Base-by-base conservation (phyloP, 139 green algal genomes). In the Chlorella sorokiniana region DNA sequence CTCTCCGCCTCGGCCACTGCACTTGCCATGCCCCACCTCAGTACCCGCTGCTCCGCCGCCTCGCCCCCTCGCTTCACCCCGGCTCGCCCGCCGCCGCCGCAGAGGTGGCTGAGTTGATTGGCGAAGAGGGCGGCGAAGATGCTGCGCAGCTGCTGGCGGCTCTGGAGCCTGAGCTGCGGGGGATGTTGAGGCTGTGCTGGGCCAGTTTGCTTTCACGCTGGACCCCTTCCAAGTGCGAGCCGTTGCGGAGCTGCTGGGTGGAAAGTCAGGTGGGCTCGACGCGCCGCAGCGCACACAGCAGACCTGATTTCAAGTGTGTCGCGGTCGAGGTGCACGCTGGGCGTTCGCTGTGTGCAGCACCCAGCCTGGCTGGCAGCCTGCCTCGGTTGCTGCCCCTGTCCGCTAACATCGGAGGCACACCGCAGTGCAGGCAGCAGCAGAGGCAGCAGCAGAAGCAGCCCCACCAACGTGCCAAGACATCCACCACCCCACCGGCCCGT, bases 211-310 rank as follows among this genome's bases (percentile, higher is more conserved):
- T 23, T 95, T 94, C 79, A 71, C 76, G 4, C 86, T 97, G 44
- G 93, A 97, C 79, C n/a, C 27, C 8, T 96, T 96, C 78, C 93
- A 97, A 81, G 61, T 74, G 3, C 69, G 86, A 37, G 81, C 93
- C 0, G 81, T 97, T 31, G n/a, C 91, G 56, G 69, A 86, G 35
- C 85, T 98, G 56, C 85, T 98, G 63, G 82, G 89, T 33, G 92
- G 93, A 33, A 81, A 79, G 27, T 92, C 62, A 69, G 59, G 40
- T 81, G 52, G 35, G 71, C 20, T 7, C 9, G 8, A 11, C 31
- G 25, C 64, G 41, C n/a, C n/a, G n/a, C n/a, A n/a, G n/a, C n/a
- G n/a, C n/a, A n/a, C n/a, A n/a, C n/a, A n/a, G n/a, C n/a, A n/a
- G n/a, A n/a, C n/a, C n/a, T n/a, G n/a, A n/a, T n/a, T n/a, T n/a